Evolutionary conservation across 371 early-diverging fungal species (phyloP), one percentile per base, ranked within the genome.

Genomic region (Actinomortierella ambigua): DNA sequence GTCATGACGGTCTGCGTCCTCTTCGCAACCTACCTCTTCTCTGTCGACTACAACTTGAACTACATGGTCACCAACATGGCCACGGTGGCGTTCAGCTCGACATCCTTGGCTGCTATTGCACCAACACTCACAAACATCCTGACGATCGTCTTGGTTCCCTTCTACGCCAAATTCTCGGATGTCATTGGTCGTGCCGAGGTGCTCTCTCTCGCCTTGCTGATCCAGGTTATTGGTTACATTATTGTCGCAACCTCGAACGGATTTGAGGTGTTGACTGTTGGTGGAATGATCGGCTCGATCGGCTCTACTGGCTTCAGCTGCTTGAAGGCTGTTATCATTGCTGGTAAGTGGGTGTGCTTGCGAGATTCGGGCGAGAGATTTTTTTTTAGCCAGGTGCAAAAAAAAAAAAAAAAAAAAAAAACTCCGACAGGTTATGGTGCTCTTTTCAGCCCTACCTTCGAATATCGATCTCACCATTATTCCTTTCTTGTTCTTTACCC

Each of bases 121-220:
- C 59, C 59, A 26, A 59, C 52, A 4, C 17, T 59, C 41, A 17
- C 40, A 27, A 49, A 28, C 24, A 59, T 59, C 44, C 28, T 59
- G 50, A 50, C 51, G 7, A 24, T 49, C 26, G n/a, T 49, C 51
- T 20, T 50, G 26, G 59, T 59, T 15, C 59, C 59, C 23, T 59
- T 59, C 26, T 59, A 27, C 20, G 42, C 59, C 27, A 59, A 59
- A 51, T 27, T 51, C 28, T 50, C 59, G 27, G 59, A 59, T 15
- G 59, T 59, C 22, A 59, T 51, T n/a, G 59, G 59, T 42, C 59
- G 59, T 59, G 29, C 59, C 11, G 42, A 50, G 15, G 44, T 49
- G 13, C 8, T 59, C n/a, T 42, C 51, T 20, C 3, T 59, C 39
- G 59, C 43, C 59, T 40, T 59, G 59, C 15, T 51, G 5, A 20